A percentile compares a stretch with the other conserved stretches of the same genome.
Evolutionary conservation across 2,329 filamentous ascomycete genomes (phyloP).

Genomic region (Thielaviopsis punctulata): DNA sequence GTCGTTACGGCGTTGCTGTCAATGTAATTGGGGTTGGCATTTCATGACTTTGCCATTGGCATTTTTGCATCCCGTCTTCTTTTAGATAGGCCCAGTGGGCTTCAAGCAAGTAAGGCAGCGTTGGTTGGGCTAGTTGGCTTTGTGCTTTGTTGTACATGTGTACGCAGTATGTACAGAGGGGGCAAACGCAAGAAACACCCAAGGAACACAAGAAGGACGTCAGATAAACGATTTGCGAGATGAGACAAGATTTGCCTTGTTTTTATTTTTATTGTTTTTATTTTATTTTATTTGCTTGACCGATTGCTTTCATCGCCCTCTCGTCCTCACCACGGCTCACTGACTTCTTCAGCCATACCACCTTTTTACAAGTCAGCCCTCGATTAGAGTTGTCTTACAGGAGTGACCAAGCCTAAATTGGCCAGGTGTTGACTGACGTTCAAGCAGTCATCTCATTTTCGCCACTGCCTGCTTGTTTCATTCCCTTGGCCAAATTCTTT

Average conservation of each 20-base stretch:
- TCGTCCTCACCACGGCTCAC: background rate
- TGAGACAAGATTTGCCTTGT: background rate
- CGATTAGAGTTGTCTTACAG: background rate
- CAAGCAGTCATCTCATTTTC: background rate
- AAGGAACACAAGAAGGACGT: background rate
- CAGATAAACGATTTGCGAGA: background rate
- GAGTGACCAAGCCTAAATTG: background rate
- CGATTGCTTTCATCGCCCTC: background rate
- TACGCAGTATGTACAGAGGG: no score
- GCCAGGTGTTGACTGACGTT: background rate
- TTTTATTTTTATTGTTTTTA: no score
- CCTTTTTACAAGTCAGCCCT: background rate
- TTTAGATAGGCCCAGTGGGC: background rate
- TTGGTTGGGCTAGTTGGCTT: background rate
- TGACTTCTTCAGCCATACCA: background rate
- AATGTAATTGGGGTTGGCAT: background rate
- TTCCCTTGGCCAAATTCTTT: background rate
- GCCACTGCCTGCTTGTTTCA: background rate
- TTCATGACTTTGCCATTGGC: background rate
- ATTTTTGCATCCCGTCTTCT: background rate
- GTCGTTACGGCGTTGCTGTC: background rate
- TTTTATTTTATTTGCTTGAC: background rate
- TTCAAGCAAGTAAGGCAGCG: background rate
- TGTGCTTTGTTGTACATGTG: no score
- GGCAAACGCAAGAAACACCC: no score